A percentile compares a stretch with the other conserved stretches of the same genome.
Evolutionary conservation across 192 early-diverging fungal species (phyloP).

Genomic region (Coemansia sp.): DNA sequence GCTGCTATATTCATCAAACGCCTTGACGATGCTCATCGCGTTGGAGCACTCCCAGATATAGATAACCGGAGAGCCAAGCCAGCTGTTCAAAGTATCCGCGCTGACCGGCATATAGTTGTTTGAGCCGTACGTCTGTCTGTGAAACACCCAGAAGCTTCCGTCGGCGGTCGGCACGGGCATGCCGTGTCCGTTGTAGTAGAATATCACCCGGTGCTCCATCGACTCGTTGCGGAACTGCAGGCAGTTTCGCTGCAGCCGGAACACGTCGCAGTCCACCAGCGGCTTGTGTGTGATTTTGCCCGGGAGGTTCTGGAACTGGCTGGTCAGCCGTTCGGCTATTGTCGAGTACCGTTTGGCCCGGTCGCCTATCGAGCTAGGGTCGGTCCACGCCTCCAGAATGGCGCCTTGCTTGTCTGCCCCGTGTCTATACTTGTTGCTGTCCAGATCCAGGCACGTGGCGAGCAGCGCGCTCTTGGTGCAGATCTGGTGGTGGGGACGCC

Average conservation of each 20-base stretch:
- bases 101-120: conserved; percentile 91
- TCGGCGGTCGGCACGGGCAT: conserved; percentile 91
- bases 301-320: conserved; percentile 90
- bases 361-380: conserved; percentile 54
- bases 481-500: conserved; percentile 63
- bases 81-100: conserved; percentile 82
- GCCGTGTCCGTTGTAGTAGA: conserved; percentile 99
- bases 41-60: conserved; percentile 96
- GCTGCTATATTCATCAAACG: conserved; percentile 83
- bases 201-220: conserved; percentile 90
- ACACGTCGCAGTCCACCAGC: conserved; percentile 85
- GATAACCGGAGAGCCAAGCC: conserved; percentile 91
- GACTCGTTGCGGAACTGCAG: conserved; percentile 75
- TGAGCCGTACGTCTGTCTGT: conserved; percentile 67
- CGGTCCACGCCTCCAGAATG: conserved; percentile 93
- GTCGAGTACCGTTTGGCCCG: conserved; percentile 11
- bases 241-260: conserved; percentile 87
- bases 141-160: conserved; percentile 98
- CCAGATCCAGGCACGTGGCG: conserved; percentile 90
- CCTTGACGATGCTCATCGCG: conserved; percentile 85
- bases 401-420: conserved; percentile 78
- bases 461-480: conserved; percentile 86
- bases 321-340: conserved; percentile 83
- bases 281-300: conserved; percentile 78
- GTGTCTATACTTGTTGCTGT: conserved; percentile 82